Evolutionary conservation across 352 stramenopile species (phyloP).

Genomic region (Globisporangium acanthophoron): DNA sequence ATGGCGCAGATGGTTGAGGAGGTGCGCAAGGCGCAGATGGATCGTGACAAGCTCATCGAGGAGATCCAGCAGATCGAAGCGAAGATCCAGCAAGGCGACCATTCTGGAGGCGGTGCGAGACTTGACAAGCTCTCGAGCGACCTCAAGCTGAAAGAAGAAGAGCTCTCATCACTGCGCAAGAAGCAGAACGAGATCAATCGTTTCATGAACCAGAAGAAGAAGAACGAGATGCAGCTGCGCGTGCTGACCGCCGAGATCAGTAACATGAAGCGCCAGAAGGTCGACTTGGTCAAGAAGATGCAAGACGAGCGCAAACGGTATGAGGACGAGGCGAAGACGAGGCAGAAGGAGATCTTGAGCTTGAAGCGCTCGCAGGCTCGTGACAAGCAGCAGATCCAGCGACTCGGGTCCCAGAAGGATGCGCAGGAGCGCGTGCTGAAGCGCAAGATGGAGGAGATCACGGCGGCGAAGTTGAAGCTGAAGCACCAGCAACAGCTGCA

Average conservation of each 20-base stretch:
- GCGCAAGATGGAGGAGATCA: slow-evolving; percentile 85
- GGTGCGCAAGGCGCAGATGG: slow-evolving; percentile 48
- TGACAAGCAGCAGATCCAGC: slow-evolving; percentile 82
- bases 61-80: slow-evolving; percentile 70
- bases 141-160: slow-evolving; percentile 74
- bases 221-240: slow-evolving; percentile 81
- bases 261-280: slow-evolving; percentile 87
- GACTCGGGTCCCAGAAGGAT: slow-evolving; percentile 75
- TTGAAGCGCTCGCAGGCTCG: slow-evolving; percentile 77
- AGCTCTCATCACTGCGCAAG: slow-evolving; percentile 64
- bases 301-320: slow-evolving; percentile 79
- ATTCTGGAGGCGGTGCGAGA: slow-evolving; percentile 38
- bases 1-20: slow-evolving; percentile 81
- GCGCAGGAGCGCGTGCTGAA: slow-evolving; percentile 84
- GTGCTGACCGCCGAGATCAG: slow-evolving; percentile 76
- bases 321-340: slow-evolving; percentile 75
- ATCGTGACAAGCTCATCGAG: slow-evolving; percentile 68
- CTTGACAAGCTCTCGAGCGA: slow-evolving; percentile 67
- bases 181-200: slow-evolving; percentile 82
- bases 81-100: slow-evolving; percentile 58
- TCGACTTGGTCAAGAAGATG: slow-evolving; percentile 88
- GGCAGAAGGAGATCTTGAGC: slow-evolving; percentile 70
- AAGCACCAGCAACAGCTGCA: slow-evolving; percentile 82
- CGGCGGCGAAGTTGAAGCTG: slow-evolving; percentile 65
- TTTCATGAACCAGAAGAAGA: slow-evolving; percentile 82